A percentile compares a stretch with the other conserved stretches of the same genome.
Conservation (phyloP, 192 early-diverging fungal genomes). For the Backusella macrospora region DNA sequence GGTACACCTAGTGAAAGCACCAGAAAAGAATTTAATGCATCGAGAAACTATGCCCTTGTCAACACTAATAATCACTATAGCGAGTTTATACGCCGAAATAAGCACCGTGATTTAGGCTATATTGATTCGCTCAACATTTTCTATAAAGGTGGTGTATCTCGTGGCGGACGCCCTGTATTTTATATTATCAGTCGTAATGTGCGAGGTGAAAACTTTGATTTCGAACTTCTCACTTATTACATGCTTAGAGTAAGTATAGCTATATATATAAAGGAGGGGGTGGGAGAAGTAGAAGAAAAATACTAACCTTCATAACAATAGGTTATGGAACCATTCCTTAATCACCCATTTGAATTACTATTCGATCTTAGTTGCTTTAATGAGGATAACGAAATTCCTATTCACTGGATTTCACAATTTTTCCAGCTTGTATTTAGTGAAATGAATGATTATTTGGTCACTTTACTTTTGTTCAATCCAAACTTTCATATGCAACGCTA, state of each 20-base stretch:
- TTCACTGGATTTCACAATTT: slow-evolving; percentile 70
- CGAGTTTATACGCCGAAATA: slow-evolving; percentile 72
- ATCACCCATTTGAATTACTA: slow-evolving; percentile 75
- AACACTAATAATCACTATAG: slow-evolving; percentile 45
- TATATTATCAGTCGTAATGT: slow-evolving; percentile 80
- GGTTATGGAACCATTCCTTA: slow-evolving; percentile 65
- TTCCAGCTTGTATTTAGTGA: slow-evolving; percentile 67
- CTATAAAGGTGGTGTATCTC: slow-evolving; percentile 79
- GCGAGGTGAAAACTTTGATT: slow-evolving; percentile 73
- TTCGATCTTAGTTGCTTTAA: slow-evolving; percentile 80
- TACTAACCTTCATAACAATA: slow-evolving; percentile 26
- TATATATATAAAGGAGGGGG: neutral
- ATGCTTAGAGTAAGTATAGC: slow-evolving; percentile 55
- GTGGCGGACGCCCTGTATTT: slow-evolving; percentile 70
- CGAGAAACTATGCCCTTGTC: slow-evolving; percentile 32
- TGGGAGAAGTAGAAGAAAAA: neutral
- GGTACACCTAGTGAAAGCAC: slow-evolving; percentile 73
- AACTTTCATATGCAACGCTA: slow-evolving; percentile 75
- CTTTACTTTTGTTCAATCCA: slow-evolving; percentile 78
- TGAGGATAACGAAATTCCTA: slow-evolving; percentile 75
- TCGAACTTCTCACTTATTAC: slow-evolving; percentile 79
- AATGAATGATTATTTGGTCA: slow-evolving; percentile 60
- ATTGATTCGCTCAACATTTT: slow-evolving; percentile 68
- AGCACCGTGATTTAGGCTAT: slow-evolving; percentile 58
- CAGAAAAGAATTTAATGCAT: slow-evolving; percentile 31